These are phyloP conservation scores for Posidonia oceanica DNA, from an alignment of 116 monocot genomes.

Conservation along the genomic window DNA sequence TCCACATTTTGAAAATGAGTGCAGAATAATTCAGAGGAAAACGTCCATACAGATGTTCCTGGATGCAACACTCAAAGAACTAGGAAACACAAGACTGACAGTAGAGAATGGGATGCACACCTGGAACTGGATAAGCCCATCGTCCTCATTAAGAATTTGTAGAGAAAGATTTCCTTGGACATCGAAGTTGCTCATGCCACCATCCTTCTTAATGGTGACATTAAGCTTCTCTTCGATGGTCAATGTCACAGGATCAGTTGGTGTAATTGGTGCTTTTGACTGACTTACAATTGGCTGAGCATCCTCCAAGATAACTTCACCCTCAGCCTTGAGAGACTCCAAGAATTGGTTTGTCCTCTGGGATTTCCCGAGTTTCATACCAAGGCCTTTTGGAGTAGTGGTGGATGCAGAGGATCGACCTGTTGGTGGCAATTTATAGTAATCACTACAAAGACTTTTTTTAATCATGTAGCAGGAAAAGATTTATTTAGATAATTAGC, in stretches of 20 bases:
- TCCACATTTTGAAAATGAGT: too few relatives aligned
- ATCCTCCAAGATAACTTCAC: slow-evolving; percentile 92
- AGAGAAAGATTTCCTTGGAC: slow-evolving; percentile 94
- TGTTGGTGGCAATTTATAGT: slow-evolving; percentile 9
- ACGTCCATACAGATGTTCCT: too few relatives aligned
- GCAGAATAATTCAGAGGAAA: too few relatives aligned
- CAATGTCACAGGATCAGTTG: slow-evolving; percentile 84
- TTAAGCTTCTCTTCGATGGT: slow-evolving; percentile 86
- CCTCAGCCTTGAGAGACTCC: slow-evolving; percentile 95
- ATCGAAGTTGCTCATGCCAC: slow-evolving; percentile 83
- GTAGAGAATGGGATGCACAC: slow-evolving; percentile 4
- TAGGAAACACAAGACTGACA: too few relatives aligned
- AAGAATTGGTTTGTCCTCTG: slow-evolving; percentile 78
- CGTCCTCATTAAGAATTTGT: slow-evolving; percentile 88
- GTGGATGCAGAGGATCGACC: slow-evolving; percentile 69
- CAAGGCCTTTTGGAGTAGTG: slow-evolving; percentile 80
- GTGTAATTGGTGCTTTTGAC: slow-evolving; percentile 38
- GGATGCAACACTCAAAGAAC: too few relatives aligned
- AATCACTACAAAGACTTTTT: not conserved
- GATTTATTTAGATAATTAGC: too few relatives aligned
- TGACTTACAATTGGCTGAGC: slow-evolving; percentile 43
- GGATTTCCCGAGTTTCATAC: slow-evolving; percentile 96
- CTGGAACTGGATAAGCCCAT: slow-evolving; percentile 95
- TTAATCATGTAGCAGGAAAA: too few relatives aligned
- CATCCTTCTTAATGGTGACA: slow-evolving; percentile 75